phyloP scores from a whole-genome alignment of 2,329 filamentous ascomycete species.

The Tolypocladium sp. region DNA sequence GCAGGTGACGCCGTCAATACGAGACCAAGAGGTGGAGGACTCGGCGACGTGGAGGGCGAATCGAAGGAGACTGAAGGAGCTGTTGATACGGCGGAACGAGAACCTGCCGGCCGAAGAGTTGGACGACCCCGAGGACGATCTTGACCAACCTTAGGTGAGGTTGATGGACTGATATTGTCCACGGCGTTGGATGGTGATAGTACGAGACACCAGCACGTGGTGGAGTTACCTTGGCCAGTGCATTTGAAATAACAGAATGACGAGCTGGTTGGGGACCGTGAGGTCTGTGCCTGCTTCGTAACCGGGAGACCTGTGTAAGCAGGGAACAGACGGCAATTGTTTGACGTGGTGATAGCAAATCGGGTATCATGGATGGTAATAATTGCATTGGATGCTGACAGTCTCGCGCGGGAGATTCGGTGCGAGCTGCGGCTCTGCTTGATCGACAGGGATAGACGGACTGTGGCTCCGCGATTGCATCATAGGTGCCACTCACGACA shows the following conservation, averaged over 20 bases:
- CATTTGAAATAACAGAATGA: too few species aligned
- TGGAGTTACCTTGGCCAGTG: background rate
- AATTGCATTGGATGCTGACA: background rate
- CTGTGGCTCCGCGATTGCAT: background rate
- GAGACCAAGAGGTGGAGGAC: conserved; percentile 41
- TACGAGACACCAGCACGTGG: background rate
- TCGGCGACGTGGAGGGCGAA: conserved; percentile 34
- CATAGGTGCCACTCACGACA: background rate
- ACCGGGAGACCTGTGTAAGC: background rate
- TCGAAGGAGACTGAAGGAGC: conserved; percentile 30
- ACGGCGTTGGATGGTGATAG: background rate
- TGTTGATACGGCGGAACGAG: conserved; percentile 33
- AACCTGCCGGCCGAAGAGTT: conserved; percentile 36
- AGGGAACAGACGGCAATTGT: background rate
- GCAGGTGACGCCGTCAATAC: conserved; percentile 50
- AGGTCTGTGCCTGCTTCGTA: background rate
- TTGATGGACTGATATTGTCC: background rate
- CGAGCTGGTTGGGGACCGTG: background rate
- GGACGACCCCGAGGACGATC: conserved; percentile 11
- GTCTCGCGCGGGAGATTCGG: background rate
- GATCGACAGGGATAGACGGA: background rate
- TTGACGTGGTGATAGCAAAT: background rate
- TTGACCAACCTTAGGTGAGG: background rate
- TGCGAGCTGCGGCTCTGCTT: background rate
- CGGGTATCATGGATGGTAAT: background rate